phyloP scores from a whole-genome alignment of 225 moss, liverwort and hornwort species.

The Polytrichum formosum region DNA sequence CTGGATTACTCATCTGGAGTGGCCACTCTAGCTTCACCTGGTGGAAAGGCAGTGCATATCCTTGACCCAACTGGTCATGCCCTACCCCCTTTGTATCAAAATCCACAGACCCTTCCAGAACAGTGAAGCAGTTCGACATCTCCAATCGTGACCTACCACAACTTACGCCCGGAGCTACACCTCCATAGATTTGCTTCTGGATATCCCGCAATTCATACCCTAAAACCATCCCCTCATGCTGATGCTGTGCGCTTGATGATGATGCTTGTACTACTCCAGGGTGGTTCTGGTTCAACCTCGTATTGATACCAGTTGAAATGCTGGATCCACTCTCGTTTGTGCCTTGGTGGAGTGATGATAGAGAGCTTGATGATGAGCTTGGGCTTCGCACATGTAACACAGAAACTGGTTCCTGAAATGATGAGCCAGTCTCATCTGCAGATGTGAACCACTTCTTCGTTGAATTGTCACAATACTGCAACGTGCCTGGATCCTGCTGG shows the following conservation, averaged over 20 bases:
- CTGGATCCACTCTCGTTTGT: conserved; percentile 8
- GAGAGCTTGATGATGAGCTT: conserved; percentile 9
- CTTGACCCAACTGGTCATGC: conserved; percentile 10
- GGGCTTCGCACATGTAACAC: conserved; percentile 11
- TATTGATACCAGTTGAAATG: conserved; percentile 1
- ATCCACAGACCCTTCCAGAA: conserved; percentile 12
- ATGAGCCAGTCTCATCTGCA: conserved; percentile 4
- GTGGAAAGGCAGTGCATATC: conserved; percentile 3
- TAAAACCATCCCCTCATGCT: conserved; percentile 11
- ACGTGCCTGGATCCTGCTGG: background rate
- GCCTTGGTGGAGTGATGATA: conserved; percentile 2
- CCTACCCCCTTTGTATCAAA: conserved; percentile 6
- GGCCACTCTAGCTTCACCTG: conserved; percentile 18
- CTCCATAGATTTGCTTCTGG: conserved; percentile 1
- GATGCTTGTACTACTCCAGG: background rate
- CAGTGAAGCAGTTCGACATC: conserved; percentile 17
- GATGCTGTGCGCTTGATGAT: conserved; percentile 3
- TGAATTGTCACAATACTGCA: background rate
- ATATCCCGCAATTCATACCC: conserved; percentile 3
- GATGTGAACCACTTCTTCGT: background rate
- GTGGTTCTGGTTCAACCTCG: conserved; percentile 9
- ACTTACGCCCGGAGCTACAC: background rate
- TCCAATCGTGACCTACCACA: conserved; percentile 10
- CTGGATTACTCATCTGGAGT: conserved; percentile 14
- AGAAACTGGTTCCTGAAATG: conserved; percentile 7